Conservation (phyloP, 176 grass and related monocot species). For the Canna indica region DNA sequence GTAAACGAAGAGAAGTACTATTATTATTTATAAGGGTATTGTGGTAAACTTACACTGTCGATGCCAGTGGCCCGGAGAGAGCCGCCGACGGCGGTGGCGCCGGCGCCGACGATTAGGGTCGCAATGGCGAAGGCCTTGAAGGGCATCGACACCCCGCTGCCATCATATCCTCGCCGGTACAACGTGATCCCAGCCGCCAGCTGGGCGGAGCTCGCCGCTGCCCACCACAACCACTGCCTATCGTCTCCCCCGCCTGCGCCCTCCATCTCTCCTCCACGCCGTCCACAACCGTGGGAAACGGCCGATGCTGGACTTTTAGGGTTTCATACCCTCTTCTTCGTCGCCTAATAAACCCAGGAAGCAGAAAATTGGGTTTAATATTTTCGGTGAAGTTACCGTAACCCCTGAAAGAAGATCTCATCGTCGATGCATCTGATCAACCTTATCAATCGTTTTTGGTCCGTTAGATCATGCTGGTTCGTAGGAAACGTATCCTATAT, state of each 20-base stretch:
- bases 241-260: slow-evolving; percentile 3
- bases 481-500: not conserved
- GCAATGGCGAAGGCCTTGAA: slow-evolving; percentile 71
- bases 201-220: slow-evolving; percentile 49
- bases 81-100: slow-evolving; percentile 30
- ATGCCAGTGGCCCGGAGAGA: slow-evolving; percentile 43
- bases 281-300: not conserved
- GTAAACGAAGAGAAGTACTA: too few relatives aligned
- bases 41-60: not conserved
- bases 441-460: not conserved
- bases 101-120: slow-evolving; percentile 48
- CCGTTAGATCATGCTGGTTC: not conserved
- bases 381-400: not conserved
- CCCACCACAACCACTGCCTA: slow-evolving; percentile 44
- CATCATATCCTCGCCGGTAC: slow-evolving; percentile 45
- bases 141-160: slow-evolving; percentile 47
- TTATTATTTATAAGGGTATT: not conserved
- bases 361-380: not conserved
- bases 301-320: not conserved
- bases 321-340: not conserved
- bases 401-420: not conserved
- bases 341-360: not conserved
- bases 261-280: not conserved
- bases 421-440: not conserved
- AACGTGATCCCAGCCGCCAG: slow-evolving; percentile 25